Conservation (phyloP, 345 rosid genomes). For the Raphanus sativus region DNA sequence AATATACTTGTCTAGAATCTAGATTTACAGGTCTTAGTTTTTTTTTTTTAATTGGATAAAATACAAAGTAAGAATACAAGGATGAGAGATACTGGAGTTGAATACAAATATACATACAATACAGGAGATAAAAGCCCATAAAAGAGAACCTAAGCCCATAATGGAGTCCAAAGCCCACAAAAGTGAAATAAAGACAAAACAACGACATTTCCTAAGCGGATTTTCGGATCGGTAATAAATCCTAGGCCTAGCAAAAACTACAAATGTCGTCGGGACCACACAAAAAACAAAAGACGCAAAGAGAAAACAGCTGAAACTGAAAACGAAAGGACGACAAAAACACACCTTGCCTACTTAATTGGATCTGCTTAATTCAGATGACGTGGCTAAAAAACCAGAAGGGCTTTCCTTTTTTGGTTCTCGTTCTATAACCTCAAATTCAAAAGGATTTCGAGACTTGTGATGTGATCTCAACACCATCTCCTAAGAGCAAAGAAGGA, state of each 20-base stretch:
- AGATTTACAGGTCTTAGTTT: no score
- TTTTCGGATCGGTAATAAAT: no score
- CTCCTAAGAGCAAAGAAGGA: not conserved
- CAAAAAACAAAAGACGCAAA: not conserved
- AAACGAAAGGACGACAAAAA: not conserved
- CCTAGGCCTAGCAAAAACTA: not conserved
- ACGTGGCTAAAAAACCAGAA: not conserved
- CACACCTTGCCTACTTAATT: not conserved
- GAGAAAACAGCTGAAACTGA: not conserved
- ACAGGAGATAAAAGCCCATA: not conserved
- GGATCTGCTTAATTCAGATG: not conserved
- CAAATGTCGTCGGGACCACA: not conserved
- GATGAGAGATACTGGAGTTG: no score
- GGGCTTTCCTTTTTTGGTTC: not conserved
- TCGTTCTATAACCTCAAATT: not conserved
- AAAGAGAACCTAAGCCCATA: not conserved
- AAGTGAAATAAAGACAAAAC: not conserved
- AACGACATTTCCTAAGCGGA: not conserved
- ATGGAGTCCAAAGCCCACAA: not conserved
- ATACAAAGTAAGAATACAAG: no score
- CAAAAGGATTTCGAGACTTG: not conserved
- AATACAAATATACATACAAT: no score
- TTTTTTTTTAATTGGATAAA: no score
- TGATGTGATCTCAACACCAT: not conserved
- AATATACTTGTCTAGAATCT: no score